Evolutionary conservation across 495 filamentous ascomycete species (phyloP).

Genomic region (Neurospora sublineolata): DNA sequence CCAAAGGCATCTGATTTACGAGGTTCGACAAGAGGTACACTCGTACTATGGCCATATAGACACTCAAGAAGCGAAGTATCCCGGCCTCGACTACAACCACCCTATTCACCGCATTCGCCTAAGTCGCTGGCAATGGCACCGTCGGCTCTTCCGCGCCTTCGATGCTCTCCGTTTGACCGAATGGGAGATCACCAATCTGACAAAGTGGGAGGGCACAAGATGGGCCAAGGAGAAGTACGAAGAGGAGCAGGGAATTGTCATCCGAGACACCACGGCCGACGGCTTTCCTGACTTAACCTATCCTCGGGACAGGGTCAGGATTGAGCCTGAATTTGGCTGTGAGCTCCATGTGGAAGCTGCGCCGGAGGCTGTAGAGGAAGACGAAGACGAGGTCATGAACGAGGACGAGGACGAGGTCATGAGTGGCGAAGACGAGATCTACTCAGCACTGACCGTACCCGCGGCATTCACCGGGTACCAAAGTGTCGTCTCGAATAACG

Average conservation of each 20-base stretch:
- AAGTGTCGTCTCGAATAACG: not conserved
- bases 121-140: conserved; percentile 69
- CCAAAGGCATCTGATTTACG: conserved; percentile 60
- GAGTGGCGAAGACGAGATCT: conserved; percentile 45
- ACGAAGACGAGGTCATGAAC: conserved; percentile 17
- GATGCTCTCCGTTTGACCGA: conserved; percentile 66
- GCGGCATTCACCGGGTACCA: not conserved
- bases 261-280: conserved; percentile 70
- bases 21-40: conserved; percentile 76
- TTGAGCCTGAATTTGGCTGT: conserved; percentile 14
- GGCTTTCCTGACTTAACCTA: conserved; percentile 45
- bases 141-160: conserved; percentile 69
- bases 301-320: conserved; percentile 32
- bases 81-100: conserved; percentile 77
- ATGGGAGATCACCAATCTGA: conserved; percentile 64
- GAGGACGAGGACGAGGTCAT: conserved; percentile 40
- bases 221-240: conserved; percentile 82
- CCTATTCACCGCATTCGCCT: conserved; percentile 74
- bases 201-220: conserved; percentile 89
- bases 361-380: conserved; percentile 5
- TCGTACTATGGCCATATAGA: conserved; percentile 79
- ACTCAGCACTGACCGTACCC: conserved; percentile 21
- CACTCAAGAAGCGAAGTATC: conserved; percentile 79
- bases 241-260: conserved; percentile 56
- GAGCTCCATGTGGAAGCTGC: not conserved